Evolutionary conservation across 768 basidiomycete genomes (phyloP).

Genomic region (Coprinellus aureogranulatus): DNA sequence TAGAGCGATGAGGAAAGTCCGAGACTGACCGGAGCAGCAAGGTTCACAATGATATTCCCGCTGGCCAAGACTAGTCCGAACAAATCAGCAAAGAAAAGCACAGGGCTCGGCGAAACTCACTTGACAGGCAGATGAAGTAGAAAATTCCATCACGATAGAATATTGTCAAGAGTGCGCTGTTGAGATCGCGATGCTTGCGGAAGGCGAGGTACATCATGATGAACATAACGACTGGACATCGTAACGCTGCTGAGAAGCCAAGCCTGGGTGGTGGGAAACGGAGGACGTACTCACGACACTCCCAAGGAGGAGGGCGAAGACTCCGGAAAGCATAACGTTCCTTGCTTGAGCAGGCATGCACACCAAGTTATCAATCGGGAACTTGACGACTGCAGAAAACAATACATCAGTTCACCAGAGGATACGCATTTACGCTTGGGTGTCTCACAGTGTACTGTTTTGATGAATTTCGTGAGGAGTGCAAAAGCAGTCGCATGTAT

Average conservation of each 20-base stretch:
- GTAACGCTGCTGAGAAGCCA: not conserved
- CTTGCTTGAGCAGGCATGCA: not conserved
- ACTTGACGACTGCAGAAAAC: not conserved
- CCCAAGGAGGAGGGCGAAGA: not conserved
- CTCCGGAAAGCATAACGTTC: not conserved
- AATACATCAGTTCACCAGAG: not conserved
- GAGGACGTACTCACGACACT: not conserved
- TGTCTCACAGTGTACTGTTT: not conserved
- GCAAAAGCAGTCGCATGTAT: not conserved
- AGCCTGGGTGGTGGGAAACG: not conserved
- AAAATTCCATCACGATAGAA: constrained; percentile 5
- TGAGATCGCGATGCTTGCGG: constrained; percentile 2
- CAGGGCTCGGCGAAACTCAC: not conserved
- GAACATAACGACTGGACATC: constrained; percentile 1
- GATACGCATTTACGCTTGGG: not conserved
- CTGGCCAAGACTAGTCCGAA: not conserved
- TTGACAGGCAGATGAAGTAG: not conserved
- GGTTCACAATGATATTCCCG: not conserved
- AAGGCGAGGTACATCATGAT: constrained; percentile 6
- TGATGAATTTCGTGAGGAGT: not conserved
- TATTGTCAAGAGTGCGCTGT: not conserved
- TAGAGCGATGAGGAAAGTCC: not conserved
- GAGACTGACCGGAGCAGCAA: not conserved
- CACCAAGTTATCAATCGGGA: not conserved
- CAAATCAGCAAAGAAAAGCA: not conserved